A percentile compares a stretch with the other conserved stretches of the same genome.
Evolutionary conservation across 139 green algal genomes (phyloP).

Genomic region (Protoeuglena noctilucae): DNA sequence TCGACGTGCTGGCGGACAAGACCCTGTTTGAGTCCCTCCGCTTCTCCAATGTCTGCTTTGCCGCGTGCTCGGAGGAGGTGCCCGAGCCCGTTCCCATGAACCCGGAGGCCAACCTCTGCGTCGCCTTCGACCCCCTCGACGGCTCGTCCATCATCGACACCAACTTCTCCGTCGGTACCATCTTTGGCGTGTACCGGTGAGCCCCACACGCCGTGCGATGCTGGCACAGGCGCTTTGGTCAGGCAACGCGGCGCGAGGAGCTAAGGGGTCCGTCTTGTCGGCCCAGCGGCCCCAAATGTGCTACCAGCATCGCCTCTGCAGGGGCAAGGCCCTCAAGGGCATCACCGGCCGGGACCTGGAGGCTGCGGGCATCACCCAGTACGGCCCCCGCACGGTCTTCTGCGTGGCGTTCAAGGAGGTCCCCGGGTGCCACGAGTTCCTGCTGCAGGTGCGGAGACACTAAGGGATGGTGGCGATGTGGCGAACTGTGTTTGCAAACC

Average conservation of each 20-base stretch:
- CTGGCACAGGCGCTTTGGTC: too few species aligned
- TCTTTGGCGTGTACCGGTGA: constrained; percentile 82
- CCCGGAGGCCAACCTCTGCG: constrained; percentile 56
- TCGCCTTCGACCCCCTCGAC: constrained; percentile 88
- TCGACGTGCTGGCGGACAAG: constrained; percentile 87
- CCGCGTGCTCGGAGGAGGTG: constrained; percentile 84
- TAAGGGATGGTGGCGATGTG: too few species aligned
- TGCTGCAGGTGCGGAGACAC: too few species aligned
- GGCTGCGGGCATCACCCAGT: constrained; percentile 77
- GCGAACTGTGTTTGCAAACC: too few species aligned
- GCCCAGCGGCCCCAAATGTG: too few species aligned
- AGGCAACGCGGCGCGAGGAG: too few species aligned
- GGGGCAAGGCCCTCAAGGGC: background rate
- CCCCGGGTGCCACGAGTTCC: constrained; percentile 84
- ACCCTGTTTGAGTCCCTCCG: constrained; percentile 79
- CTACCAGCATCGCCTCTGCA: too few species aligned
- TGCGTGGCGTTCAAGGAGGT: constrained; percentile 71
- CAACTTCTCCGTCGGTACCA: constrained; percentile 89
- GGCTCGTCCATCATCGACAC: constrained; percentile 89
- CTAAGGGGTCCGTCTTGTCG: too few species aligned
- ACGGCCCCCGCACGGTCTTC: constrained; percentile 78
- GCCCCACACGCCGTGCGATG: too few species aligned
- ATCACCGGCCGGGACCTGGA: constrained; percentile 18
- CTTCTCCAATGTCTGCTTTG: constrained; percentile 67
- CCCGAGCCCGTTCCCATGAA: constrained; percentile 70